A percentile compares a stretch with the other conserved stretches of the same genome.
phyloP scores from a whole-genome alignment of 768 basidiomycete species.

The Psilocybe sp. region DNA sequence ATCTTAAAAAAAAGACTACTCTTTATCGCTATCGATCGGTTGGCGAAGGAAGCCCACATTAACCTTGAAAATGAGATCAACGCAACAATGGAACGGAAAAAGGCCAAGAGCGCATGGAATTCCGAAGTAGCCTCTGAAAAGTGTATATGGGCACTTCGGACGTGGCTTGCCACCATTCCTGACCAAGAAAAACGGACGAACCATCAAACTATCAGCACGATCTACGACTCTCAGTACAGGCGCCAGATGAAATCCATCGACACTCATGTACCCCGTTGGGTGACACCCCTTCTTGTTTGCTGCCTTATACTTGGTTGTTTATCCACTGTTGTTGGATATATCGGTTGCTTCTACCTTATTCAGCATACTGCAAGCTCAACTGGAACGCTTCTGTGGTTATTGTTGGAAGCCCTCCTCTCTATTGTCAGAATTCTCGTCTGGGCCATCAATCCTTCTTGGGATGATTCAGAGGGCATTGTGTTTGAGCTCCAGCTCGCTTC shows the following conservation, averaged over 20 bases:
- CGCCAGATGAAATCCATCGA: not conserved
- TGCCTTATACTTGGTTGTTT: not conserved
- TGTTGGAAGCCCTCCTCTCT: slow-evolving; percentile 7
- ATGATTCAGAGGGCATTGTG: slow-evolving; percentile 6
- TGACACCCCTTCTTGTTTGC: not conserved
- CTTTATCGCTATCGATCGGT: slow-evolving; percentile 7
- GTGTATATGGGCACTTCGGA: slow-evolving; percentile 6
- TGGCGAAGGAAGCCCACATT: not conserved
- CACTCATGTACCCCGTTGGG: not conserved
- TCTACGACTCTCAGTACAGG: not conserved
- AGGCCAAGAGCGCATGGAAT: not conserved
- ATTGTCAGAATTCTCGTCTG: slow-evolving; percentile 10
- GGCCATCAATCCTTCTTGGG: slow-evolving; percentile 9
- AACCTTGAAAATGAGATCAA: not conserved
- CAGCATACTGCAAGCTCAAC: not conserved
- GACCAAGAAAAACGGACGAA: not conserved
- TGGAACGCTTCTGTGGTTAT: slow-evolving; percentile 10
- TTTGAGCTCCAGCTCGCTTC: slow-evolving; percentile 5
- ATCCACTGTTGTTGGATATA: slow-evolving; percentile 5
- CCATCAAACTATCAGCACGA: not conserved
- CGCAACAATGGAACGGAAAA: not conserved
- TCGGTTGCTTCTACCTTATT: slow-evolving; percentile 10
- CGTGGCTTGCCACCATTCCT: not conserved
- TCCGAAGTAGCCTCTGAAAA: slow-evolving; percentile 3
- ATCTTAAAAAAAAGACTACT: slow-evolving; percentile 8